Conservation (phyloP, 2,329 filamentous ascomycete genomes). For the Trichoderma simmonsii region DNA sequence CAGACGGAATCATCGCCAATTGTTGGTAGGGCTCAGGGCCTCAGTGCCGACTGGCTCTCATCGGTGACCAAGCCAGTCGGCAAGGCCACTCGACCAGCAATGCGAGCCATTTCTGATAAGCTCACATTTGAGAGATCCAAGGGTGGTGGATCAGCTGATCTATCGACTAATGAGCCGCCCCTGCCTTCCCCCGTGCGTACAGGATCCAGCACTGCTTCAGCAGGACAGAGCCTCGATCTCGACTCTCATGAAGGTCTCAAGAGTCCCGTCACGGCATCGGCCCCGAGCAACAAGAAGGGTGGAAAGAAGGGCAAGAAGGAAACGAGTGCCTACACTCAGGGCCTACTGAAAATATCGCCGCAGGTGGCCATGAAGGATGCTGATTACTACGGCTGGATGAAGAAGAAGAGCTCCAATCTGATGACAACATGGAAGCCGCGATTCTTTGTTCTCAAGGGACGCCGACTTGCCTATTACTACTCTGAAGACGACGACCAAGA, state of each 20-base stretch:
- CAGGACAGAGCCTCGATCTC: constrained; percentile 69
- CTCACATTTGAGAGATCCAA: constrained; percentile 56
- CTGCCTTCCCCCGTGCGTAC: constrained; percentile 68
- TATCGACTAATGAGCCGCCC: constrained; percentile 50
- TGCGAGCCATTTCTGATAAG: constrained; percentile 83
- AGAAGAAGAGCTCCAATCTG: constrained; percentile 92
- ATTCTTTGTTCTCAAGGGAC: constrained; percentile 89
- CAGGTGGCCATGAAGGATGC: constrained; percentile 79
- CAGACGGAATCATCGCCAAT: constrained; percentile 44
- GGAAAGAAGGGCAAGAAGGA: constrained; percentile 84
- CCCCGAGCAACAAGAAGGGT: constrained; percentile 47
- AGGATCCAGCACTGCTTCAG: constrained; percentile 68
- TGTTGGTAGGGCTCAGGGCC: constrained; percentile 41
- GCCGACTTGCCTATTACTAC: constrained; percentile 93
- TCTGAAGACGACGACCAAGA: constrained; percentile 89
- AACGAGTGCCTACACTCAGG: constrained; percentile 89
- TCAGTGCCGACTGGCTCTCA: constrained; percentile 57
- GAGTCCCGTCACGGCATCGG: constrained; percentile 49
- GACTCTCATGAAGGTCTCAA: constrained; percentile 68
- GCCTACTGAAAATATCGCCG: constrained; percentile 76
- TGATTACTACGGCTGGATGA: constrained; percentile 99
- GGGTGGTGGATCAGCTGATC: constrained; percentile 47
- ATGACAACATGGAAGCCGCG: constrained; percentile 98
- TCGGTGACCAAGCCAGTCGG: constrained; percentile 50
- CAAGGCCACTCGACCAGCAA: constrained; percentile 58